These are phyloP conservation scores for Prunus davidiana DNA, from an alignment of 306 rosid genomes.

Conservation along the genomic window DNA sequence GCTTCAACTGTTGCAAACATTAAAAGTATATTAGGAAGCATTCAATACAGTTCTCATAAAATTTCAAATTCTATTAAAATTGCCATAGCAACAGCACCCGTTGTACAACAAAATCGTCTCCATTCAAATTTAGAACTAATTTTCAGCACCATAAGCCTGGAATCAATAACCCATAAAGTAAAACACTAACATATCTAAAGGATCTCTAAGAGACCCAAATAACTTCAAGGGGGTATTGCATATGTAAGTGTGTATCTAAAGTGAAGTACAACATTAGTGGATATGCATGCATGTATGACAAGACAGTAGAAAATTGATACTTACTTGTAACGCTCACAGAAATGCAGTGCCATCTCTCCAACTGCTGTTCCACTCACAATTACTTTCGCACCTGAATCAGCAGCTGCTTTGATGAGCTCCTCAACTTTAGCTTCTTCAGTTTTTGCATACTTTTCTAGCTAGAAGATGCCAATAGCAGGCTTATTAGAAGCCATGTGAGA, in stretches of 20 bases:
- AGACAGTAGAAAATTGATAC: not conserved
- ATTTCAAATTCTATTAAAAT: slow-evolving; percentile 10
- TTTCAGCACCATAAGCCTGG: slow-evolving; percentile 91
- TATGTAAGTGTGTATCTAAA: no score
- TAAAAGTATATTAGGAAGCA: slow-evolving; percentile 18
- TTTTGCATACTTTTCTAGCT: slow-evolving; percentile 89
- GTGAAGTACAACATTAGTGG: no score
- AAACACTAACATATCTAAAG: not conserved
- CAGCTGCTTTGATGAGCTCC: slow-evolving; percentile 94
- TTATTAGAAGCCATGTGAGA: not conserved
- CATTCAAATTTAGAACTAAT: slow-evolving; percentile 90
- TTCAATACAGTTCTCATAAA: not conserved
- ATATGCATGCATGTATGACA: no score
- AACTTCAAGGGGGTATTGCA: no score
- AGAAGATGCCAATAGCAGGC: not conserved
- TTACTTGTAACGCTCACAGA: slow-evolving; percentile 89
- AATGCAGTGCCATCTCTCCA: slow-evolving; percentile 97
- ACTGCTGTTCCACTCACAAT: slow-evolving; percentile 90
- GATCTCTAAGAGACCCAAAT: no score
- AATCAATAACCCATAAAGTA: slow-evolving; percentile 25
- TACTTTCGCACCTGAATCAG: slow-evolving; percentile 87
- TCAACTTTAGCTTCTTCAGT: slow-evolving; percentile 89
- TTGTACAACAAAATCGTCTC: slow-evolving; percentile 72
- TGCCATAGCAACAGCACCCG: slow-evolving; percentile 79
- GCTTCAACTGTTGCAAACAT: slow-evolving; percentile 65